Percentiles rank a stretch among this genome's conserved stretches.
These are phyloP conservation scores for Vitis hybrid DNA, from an alignment of 177 flowering plant species.

Conservation along the genomic window DNA sequence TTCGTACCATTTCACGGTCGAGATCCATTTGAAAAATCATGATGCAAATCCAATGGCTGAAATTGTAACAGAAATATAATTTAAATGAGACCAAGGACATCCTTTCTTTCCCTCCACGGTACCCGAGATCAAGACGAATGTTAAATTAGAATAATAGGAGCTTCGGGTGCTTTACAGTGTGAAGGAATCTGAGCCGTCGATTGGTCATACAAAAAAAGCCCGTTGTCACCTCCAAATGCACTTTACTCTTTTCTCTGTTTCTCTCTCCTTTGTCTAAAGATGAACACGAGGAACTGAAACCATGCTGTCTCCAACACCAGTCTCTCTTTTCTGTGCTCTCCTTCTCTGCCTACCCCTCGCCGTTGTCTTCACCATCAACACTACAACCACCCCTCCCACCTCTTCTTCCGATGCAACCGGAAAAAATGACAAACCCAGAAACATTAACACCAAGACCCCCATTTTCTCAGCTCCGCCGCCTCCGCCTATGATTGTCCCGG, in stretches of 20 bases:
- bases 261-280: not conserved
- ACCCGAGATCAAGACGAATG: too few relatives aligned
- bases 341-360: conserved; percentile 63
- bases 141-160: too few relatives aligned
- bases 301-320: conserved; percentile 59
- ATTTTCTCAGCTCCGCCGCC: conserved; percentile 13
- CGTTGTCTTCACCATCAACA: conserved; percentile 44
- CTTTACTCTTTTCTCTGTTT: not conserved
- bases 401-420: not conserved
- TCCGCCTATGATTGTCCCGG: conserved; percentile 7
- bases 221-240: not conserved
- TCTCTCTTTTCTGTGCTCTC: conserved; percentile 55
- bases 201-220: too few relatives aligned
- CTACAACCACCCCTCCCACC: conserved; percentile 20
- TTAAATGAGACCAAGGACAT: too few relatives aligned
- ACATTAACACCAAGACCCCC: not conserved
- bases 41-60: too few relatives aligned
- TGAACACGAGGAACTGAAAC: not conserved
- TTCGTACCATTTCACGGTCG: too few relatives aligned
- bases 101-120: too few relatives aligned
- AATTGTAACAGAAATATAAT: too few relatives aligned
- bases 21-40: too few relatives aligned
- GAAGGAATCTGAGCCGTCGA: too few relatives aligned
- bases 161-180: too few relatives aligned
- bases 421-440: not conserved